Percentiles rank a stretch among this genome's conserved stretches.
Conservation (phyloP, 2,329 filamentous ascomycete species). For the Neofusicoccum cordaticola region DNA sequence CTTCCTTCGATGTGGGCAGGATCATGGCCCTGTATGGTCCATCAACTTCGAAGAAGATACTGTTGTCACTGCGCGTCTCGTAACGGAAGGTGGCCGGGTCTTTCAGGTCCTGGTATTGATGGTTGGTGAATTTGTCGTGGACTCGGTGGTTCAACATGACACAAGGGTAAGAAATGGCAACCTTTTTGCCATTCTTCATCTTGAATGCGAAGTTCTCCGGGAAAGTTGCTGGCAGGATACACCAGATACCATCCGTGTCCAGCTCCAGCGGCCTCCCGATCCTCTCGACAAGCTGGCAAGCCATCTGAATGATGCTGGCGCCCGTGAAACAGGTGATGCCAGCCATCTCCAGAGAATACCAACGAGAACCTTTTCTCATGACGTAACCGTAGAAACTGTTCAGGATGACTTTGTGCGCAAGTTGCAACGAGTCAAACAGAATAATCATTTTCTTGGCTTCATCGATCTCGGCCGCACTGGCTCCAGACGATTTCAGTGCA, state of each 20-base stretch:
- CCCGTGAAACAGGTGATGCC: slow-evolving; percentile 96
- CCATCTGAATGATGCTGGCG: slow-evolving; percentile 95
- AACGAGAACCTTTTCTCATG: slow-evolving; percentile 97
- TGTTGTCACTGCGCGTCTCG: slow-evolving; percentile 96
- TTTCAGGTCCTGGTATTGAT: slow-evolving; percentile 89
- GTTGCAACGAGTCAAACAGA: slow-evolving; percentile 88
- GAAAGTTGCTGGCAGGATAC: slow-evolving; percentile 93
- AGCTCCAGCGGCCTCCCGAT: slow-evolving; percentile 90
- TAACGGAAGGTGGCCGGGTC: slow-evolving; percentile 82
- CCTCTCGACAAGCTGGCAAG: slow-evolving; percentile 85
- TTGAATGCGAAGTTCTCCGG: slow-evolving; percentile 96
- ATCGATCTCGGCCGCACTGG: slow-evolving; percentile 73
- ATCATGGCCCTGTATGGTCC: slow-evolving; percentile 98
- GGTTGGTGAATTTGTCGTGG: slow-evolving; percentile 90
- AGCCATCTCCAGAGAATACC: slow-evolving; percentile 99
- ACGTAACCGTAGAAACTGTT: slow-evolving; percentile 99
- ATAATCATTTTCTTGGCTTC: slow-evolving; percentile 99
- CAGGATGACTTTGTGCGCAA: slow-evolving; percentile 97
- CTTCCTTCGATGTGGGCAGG: slow-evolving; percentile 93
- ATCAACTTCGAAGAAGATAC: slow-evolving; percentile 99
- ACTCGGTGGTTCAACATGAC: slow-evolving; percentile 99
- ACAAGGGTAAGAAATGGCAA: slow-evolving; percentile 95
- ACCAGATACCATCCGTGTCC: slow-evolving; percentile 99
- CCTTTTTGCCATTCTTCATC: slow-evolving; percentile 91
- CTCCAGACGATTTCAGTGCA: slow-evolving; percentile 76